Conservation (phyloP, 2,329 filamentous ascomycete genomes). For the Paraphaeosphaeria minitans region DNA sequence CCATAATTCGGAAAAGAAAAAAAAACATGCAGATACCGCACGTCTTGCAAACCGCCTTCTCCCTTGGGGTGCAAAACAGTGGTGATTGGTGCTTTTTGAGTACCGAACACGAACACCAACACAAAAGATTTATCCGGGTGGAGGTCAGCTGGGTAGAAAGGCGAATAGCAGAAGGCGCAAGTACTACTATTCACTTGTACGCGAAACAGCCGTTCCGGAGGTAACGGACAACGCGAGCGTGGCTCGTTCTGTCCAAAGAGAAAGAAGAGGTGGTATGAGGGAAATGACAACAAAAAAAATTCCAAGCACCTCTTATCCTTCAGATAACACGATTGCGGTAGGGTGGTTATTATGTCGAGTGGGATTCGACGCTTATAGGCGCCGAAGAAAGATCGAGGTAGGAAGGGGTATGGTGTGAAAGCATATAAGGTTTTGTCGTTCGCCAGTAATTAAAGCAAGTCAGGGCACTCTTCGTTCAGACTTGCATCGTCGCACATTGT, state of each 20-base stretch:
- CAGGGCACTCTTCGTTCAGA: constrained; percentile 34
- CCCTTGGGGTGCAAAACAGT: constrained; percentile 13
- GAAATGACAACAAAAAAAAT: constrained; percentile 31
- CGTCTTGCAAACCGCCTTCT: constrained; percentile 15
- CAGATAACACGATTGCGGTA: constrained; percentile 31
- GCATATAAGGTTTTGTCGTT: constrained; percentile 33
- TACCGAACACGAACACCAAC: constrained; percentile 19
- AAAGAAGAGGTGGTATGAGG: constrained; percentile 42
- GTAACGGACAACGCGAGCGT: constrained; percentile 18
- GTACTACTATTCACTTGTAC: constrained; percentile 24
- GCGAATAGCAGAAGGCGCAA: constrained; percentile 18
- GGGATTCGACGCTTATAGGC: constrained; percentile 28
- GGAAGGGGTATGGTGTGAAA: constrained; percentile 38
- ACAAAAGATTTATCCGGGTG: neutral
- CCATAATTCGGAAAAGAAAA: constrained; percentile 9
- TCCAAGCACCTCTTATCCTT: constrained; percentile 39
- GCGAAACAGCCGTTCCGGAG: constrained; percentile 35
- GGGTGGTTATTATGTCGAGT: constrained; percentile 39
- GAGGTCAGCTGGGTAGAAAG: constrained; percentile 3
- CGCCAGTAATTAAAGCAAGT: constrained; percentile 33
- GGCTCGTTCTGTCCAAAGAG: constrained; percentile 26
- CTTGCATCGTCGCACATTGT: constrained; percentile 39
- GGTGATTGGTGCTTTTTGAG: constrained; percentile 25
- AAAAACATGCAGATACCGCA: constrained; percentile 26
- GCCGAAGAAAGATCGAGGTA: constrained; percentile 22